Conservation (phyloP, 1,284 basidiomycete species). For the Malassezia caprae region DNA sequence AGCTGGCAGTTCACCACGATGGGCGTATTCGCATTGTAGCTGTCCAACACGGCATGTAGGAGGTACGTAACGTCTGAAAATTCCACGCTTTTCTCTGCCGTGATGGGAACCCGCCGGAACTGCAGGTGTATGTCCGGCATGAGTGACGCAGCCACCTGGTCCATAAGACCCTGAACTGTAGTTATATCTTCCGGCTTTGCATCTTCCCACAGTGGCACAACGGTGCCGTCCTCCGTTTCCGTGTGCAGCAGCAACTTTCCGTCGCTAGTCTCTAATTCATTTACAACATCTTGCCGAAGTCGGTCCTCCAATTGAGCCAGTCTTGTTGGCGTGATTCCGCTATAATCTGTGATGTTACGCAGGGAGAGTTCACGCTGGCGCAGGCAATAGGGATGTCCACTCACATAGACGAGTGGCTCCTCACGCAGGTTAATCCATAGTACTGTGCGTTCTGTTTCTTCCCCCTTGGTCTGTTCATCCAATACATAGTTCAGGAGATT, state of each 20-base stretch:
- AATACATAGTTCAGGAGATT: constrained; percentile 59
- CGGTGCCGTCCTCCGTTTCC: constrained; percentile 74
- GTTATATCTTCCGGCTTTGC: constrained; percentile 66
- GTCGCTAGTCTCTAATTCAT: constrained; percentile 71
- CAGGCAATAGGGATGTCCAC: constrained; percentile 58
- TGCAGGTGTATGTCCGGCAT: constrained; percentile 56
- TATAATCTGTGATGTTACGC: constrained; percentile 42
- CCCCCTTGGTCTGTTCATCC: constrained; percentile 49
- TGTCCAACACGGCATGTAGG: constrained; percentile 70
- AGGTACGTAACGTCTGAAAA: constrained; percentile 52
- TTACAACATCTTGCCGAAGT: constrained; percentile 75
- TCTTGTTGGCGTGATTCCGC: constrained; percentile 41
- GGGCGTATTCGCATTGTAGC: constrained; percentile 60
- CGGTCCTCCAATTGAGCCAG: constrained; percentile 61
- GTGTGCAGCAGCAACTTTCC: constrained; percentile 81
- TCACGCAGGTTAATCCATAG: constrained; percentile 81
- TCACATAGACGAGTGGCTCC: constrained; percentile 89
- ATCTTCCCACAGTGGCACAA: constrained; percentile 92
- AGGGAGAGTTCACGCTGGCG: constrained; percentile 46
- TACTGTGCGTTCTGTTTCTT: constrained; percentile 48
- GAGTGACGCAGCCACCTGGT: constrained; percentile 23
- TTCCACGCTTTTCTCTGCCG: constrained; percentile 55
- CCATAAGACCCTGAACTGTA: constrained; percentile 83
- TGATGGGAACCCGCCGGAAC: constrained; percentile 82
- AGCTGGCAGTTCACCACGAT: constrained; percentile 95